Evolutionary conservation across 164 flowering plant genomes (phyloP).

Genomic region (Magnolia kwangsiensis): DNA sequence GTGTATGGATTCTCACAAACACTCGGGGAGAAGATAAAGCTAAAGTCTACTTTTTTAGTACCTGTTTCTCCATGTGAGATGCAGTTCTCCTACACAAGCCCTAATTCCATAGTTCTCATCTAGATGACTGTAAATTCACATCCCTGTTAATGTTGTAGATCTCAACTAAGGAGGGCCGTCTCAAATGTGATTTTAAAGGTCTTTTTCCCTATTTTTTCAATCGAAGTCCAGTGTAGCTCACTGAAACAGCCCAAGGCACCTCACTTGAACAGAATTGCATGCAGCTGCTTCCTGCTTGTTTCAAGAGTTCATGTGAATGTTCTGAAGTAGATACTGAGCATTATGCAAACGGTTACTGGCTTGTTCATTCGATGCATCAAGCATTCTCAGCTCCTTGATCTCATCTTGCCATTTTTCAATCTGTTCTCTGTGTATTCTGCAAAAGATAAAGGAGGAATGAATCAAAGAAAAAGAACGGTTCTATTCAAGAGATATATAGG

Average conservation of each 20-base stretch:
- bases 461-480: neutral
- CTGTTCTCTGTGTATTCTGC: constrained; percentile 77
- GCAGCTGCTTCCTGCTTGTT: neutral
- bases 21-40: neutral
- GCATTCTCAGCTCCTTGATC: constrained; percentile 60
- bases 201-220: neutral
- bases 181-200: neutral
- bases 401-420: constrained; percentile 87
- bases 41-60: no score
- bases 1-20: neutral
- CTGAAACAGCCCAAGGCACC: neutral
- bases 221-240: neutral
- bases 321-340: constrained; percentile 59
- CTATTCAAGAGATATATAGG: neutral
- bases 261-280: neutral
- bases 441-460: neutral
- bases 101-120: no score
- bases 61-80: no score
- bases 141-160: no score
- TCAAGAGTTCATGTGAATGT: constrained; percentile 33
- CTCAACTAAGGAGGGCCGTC: no score
- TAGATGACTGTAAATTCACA: no score
- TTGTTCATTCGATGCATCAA: constrained; percentile 70
- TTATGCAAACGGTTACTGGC: constrained; percentile 45
- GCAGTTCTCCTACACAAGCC: no score